Base-by-base conservation (phyloP, 2,329 filamentous ascomycete species). In the Talaromyces piceae region DNA sequence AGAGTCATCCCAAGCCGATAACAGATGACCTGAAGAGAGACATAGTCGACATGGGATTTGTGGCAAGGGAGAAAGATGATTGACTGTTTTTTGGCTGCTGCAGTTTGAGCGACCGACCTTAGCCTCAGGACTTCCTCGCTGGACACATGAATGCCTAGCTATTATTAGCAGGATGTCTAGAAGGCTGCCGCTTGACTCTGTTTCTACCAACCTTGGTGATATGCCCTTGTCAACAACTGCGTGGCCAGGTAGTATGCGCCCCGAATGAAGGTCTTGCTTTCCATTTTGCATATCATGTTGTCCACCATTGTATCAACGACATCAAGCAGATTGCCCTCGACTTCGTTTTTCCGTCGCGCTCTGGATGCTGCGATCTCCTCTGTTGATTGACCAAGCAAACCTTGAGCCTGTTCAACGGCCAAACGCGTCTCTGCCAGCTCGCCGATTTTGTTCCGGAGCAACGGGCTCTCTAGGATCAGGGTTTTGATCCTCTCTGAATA, bases 231-330 rank as follows among this genome's bases (percentile, higher is more conserved):
- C 55, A 97, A 75, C 44, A 97, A 77, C 70, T 97, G 91, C 1
- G 91, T 95, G 45, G 77, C 77, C 33, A 95, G 65, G 66, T 96
- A 98, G 67, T 97, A 97, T 44, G 93, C 91, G 22, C 88, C 83
- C 45, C 93, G 78, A 59, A 98, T 95, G 64, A 97, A 97, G 2
- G 81, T 76, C 66, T 91, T 94, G 75, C 86, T 94, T 70, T 98
- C 93, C 78, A 97, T 91, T 72, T 98, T 98, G 79, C 91, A 97
- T 56, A 98, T 96, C 93, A 98, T 97, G 56, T 86, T 82, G 64
- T 95, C 89, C 22, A 90, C 88, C 79, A 93, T 84, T 58, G 86
- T 84, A 57, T 93, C 88, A 3, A 88, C 87, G 4, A 96, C 84
- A 63, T 95, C 84, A 50, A 83, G 78, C 43, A 98, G 73, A 52